Base-by-base conservation (phyloP, 1,284 basidiomycete genomes). In the Sporisorium scitamineum region DNA sequence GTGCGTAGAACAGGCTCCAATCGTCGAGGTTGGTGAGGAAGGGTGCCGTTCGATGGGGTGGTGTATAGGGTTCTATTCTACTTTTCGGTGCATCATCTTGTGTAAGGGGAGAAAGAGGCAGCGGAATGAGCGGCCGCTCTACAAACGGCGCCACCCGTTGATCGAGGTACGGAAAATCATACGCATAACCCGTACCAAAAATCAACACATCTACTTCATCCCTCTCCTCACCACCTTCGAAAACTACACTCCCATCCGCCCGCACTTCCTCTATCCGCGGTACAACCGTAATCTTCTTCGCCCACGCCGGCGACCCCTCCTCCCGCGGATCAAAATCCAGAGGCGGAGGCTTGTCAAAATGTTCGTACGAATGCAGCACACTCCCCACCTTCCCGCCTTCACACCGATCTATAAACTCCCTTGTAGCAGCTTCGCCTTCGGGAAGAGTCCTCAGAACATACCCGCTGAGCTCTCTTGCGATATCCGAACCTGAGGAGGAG, bases 401-500 rank as follows among this genome's bases (percentile, higher is more conserved):
- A 54, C 58, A 34, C 6, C 27, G 37, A 0, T 51, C 26, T 13
- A 68, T 44, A 64, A 72, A 84, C 2, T 26, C 58, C 0, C 59
- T 29, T 0, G 69, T 52, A 2, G 67, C 67, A 3, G 60, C 16
- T 34, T 63, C 44, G 0, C 71, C 73, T 22, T 75, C 67, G 11
- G 72, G 72, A 0, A 75, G 51, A 2, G 51, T 59, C 0, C 84
- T 73, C 1, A 79, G 48, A 5, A 80, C 27, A 26, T 80, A 79
- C 11, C 84, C 84, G 11, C 47, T 52, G 0, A 89, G 76, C 60
- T 88, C 87, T n/a, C 88, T 83, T 0, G 87, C 86, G 27, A 89
- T 86, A 68, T 89, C 89, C 18, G 87, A 87, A 0, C 88, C 89
- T 0, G 87, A 88, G 5, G 87, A 86, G n/a, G 85, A 86, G 31